These are phyloP conservation scores for Ricinus communis DNA, from an alignment of 345 rosid genomes.

Conservation along the genomic window DNA sequence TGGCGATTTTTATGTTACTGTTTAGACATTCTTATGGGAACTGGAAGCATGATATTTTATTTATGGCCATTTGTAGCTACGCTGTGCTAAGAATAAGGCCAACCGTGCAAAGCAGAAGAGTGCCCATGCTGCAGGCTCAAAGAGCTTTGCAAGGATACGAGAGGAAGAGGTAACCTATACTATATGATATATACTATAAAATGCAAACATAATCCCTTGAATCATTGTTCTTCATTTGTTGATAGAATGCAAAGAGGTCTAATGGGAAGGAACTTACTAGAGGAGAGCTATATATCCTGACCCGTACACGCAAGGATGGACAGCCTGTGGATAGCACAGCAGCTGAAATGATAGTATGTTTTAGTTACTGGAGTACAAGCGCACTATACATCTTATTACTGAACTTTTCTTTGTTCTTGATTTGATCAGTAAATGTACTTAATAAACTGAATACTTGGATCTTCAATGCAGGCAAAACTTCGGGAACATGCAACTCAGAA, in stretches of 20 bases:
- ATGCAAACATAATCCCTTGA: not conserved
- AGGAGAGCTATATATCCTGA: slow-evolving; percentile 39
- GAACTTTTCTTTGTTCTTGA: not conserved
- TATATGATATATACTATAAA: not conserved
- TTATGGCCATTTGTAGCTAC: slow-evolving; percentile 27
- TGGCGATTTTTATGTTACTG: not conserved
- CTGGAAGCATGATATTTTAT: not conserved
- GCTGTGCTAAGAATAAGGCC: slow-evolving; percentile 34
- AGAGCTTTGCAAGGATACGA: slow-evolving; percentile 40
- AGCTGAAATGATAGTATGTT: slow-evolving; percentile 34
- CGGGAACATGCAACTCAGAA: slow-evolving; percentile 22
- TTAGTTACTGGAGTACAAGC: not conserved
- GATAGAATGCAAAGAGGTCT: slow-evolving; percentile 33
- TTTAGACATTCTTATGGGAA: not conserved
- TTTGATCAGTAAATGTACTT: slow-evolving; percentile 6
- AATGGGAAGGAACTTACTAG: slow-evolving; percentile 40
- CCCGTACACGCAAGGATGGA: slow-evolving; percentile 43
- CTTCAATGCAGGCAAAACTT: slow-evolving; percentile 30
- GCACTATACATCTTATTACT: not conserved
- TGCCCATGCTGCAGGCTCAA: slow-evolving; percentile 32
- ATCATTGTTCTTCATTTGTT: slow-evolving; percentile 9
- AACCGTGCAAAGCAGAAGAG: slow-evolving; percentile 26
- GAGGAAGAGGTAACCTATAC: slow-evolving; percentile 41
- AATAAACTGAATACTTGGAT: not conserved
- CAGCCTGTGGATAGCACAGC: slow-evolving; percentile 35